Evolutionary conservation across 1,284 basidiomycete species (phyloP).

Genomic region (Trametes versicolor): DNA sequence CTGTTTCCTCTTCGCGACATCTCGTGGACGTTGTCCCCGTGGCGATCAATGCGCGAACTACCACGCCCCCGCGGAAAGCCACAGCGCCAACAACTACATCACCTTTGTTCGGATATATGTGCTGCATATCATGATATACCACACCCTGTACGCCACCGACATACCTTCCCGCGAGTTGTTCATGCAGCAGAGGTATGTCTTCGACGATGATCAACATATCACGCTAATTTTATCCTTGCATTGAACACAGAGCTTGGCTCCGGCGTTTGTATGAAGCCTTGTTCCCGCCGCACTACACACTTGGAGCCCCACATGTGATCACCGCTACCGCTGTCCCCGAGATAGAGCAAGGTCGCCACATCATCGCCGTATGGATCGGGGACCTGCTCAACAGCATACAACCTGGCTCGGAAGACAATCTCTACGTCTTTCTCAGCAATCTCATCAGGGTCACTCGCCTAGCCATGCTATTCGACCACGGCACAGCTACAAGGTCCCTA

Average conservation of each 20-base stretch:
- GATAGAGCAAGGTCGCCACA: slow-evolving; percentile 44
- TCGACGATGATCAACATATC: background rate
- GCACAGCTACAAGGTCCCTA: background rate
- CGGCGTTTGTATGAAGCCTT: slow-evolving; percentile 38
- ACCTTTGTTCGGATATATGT: slow-evolving; percentile 55
- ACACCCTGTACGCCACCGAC: slow-evolving; percentile 43
- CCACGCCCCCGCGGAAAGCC: slow-evolving; percentile 47
- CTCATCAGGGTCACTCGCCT: slow-evolving; percentile 19
- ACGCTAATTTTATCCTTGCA: background rate
- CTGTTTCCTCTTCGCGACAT: slow-evolving; percentile 51
- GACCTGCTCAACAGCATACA: slow-evolving; percentile 46
- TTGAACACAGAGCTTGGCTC: slow-evolving; percentile 40
- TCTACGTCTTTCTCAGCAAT: slow-evolving; percentile 17
- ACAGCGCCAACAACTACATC: slow-evolving; percentile 51
- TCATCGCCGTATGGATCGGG: slow-evolving; percentile 53
- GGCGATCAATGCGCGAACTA: slow-evolving; percentile 46
- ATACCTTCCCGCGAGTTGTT: slow-evolving; percentile 17
- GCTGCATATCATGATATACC: slow-evolving; percentile 58
- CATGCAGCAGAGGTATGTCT: slow-evolving; percentile 16
- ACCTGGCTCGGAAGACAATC: slow-evolving; percentile 2
- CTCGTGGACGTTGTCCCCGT: slow-evolving; percentile 46
- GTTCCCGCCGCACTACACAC: slow-evolving; percentile 31
- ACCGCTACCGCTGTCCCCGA: slow-evolving; percentile 49
- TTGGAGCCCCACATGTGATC: slow-evolving; percentile 44
- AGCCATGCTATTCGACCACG: slow-evolving; percentile 21